phyloP scores from a whole-genome alignment of 257 asterid species.

The Linaria vulgaris region DNA sequence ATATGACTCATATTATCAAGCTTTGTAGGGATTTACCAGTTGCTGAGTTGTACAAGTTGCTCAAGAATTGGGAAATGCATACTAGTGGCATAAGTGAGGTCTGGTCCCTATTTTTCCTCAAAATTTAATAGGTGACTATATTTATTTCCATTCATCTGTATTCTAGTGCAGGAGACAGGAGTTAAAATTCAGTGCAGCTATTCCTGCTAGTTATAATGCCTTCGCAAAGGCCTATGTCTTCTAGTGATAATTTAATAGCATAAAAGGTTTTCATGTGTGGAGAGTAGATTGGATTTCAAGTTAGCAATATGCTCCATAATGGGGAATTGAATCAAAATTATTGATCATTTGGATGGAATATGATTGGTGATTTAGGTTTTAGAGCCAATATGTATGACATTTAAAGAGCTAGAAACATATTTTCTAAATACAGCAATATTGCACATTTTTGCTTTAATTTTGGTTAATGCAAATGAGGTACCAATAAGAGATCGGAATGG shows the following conservation, averaged over 20 bases:
- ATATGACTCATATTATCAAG: background rate
- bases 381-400: too few species aligned
- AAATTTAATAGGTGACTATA: conserved; percentile 8
- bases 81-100: conserved; percentile 65
- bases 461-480: too few species aligned
- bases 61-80: conserved; percentile 66
- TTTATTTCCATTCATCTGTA: conserved; percentile 16
- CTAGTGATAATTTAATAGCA: too few species aligned
- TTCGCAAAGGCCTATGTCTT: background rate
- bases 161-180: background rate
- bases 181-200: conserved; percentile 11
- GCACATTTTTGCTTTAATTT: too few species aligned
- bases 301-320: too few species aligned
- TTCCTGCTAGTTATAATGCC: conserved; percentile 1
- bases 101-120: conserved; percentile 20
- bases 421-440: too few species aligned
- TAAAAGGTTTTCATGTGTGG: background rate
- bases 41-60: conserved; percentile 55
- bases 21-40: conserved; percentile 61
- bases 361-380: too few species aligned
- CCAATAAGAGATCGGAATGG: too few species aligned
- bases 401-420: too few species aligned
- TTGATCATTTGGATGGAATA: too few species aligned
- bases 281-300: too few species aligned
- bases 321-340: too few species aligned